phyloP scores from a whole-genome alignment of 2,329 filamentous ascomycete genomes.

The Fusarium acutatum region DNA sequence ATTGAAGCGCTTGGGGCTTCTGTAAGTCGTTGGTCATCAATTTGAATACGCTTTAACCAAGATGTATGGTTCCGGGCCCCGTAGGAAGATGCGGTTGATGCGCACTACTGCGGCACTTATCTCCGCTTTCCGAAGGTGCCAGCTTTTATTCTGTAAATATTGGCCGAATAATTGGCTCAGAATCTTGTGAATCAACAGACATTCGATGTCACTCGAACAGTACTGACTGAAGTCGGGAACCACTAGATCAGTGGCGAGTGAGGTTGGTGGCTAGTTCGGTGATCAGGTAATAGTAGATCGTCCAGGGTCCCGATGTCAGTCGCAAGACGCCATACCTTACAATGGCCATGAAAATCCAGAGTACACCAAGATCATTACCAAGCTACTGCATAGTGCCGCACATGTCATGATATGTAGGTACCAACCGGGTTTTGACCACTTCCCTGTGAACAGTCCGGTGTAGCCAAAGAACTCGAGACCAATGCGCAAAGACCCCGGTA shows the following conservation, averaged over 20 bases:
- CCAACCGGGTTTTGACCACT: not conserved
- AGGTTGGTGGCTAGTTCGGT: not conserved
- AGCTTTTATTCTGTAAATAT: not conserved
- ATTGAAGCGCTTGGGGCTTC: not conserved
- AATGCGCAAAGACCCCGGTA: not conserved
- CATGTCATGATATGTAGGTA: slow-evolving; percentile 2
- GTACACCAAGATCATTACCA: not conserved
- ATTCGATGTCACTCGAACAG: not conserved
- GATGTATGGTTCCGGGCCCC: not conserved
- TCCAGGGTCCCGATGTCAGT: slow-evolving; percentile 7
- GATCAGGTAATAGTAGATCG: not conserved
- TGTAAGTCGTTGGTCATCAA: not conserved
- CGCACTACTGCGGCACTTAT: not conserved
- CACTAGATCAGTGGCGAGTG: not conserved
- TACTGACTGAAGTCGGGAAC: not conserved
- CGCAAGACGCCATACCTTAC: slow-evolving; percentile 1
- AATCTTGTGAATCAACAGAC: not conserved
- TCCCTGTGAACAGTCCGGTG: not conserved
- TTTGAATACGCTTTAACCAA: not conserved
- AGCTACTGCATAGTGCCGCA: not conserved
- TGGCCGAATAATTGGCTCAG: not conserved
- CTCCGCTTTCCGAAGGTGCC: not conserved
- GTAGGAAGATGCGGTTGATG: not conserved
- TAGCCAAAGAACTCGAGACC: not conserved
- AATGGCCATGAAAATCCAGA: not conserved